These are phyloP conservation scores for Aristolochia californica DNA, from an alignment of 164 flowering plant genomes.

Conservation along the genomic window DNA sequence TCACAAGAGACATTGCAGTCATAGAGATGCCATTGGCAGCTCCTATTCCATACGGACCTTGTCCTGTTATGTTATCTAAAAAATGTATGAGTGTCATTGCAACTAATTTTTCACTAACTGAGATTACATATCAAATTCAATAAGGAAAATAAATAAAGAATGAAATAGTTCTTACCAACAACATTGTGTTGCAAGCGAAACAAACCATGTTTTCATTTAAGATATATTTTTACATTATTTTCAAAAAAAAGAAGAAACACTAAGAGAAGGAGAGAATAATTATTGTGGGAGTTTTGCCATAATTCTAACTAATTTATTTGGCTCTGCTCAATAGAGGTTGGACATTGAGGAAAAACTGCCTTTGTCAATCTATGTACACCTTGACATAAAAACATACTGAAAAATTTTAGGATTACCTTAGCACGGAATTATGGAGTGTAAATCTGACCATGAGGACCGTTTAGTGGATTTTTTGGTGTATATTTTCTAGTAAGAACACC, in stretches of 20 bases:
- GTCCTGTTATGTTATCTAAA: no score
- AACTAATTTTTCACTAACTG: no score
- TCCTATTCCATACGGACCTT: no score
- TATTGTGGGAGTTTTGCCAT: conserved; percentile 74
- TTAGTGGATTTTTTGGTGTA: conserved; percentile 65
- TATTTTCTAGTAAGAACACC: conserved; percentile 89
- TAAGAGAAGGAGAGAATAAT: conserved; percentile 15
- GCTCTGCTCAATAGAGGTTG: conserved; percentile 75
- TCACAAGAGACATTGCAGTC: no score
- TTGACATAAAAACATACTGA: background rate
- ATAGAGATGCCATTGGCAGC: no score
- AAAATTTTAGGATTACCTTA: conserved; percentile 26
- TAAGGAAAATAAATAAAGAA: no score
- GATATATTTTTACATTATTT: no score
- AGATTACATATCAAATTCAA: no score
- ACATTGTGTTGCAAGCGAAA: no score
- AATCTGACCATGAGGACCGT: conserved; percentile 77
- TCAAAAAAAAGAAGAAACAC: background rate
- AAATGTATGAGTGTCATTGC: no score
- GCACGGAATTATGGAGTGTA: conserved; percentile 71
- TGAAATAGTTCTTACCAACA: no score
- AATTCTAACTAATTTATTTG: conserved; percentile 60
- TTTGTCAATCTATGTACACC: background rate
- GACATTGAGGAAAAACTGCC: background rate
- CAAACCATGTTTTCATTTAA: no score